Conservation (phyloP, 805 yeast genomes). For the Wickerhamomyces bisporus region DNA sequence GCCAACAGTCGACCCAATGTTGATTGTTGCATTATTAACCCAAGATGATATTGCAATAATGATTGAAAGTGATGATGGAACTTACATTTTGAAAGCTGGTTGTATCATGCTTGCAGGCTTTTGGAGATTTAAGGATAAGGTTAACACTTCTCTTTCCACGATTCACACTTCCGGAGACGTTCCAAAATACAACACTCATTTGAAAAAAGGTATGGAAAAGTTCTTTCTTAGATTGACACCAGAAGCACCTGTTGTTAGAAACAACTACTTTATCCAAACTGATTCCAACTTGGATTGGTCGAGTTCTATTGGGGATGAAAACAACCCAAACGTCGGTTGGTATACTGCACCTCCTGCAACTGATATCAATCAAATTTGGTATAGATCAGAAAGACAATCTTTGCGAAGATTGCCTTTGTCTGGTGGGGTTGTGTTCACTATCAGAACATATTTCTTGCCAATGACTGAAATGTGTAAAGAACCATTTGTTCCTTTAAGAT, state of each 20-base stretch:
- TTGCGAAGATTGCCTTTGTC: constrained; percentile 54
- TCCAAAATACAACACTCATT: constrained; percentile 55
- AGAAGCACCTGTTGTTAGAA: constrained; percentile 62
- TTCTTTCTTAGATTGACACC: constrained; percentile 52
- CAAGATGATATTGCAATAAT: constrained; percentile 68
- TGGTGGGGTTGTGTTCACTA: constrained; percentile 55
- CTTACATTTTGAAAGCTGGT: constrained; percentile 53
- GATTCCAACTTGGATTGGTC: constrained; percentile 65
- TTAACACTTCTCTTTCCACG: constrained; percentile 46
- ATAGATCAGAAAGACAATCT: constrained; percentile 62
- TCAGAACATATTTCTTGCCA: constrained; percentile 60
- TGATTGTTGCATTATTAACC: constrained; percentile 48
- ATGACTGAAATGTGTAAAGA: constrained; percentile 48
- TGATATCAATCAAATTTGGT: constrained; percentile 42
- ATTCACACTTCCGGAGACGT: constrained; percentile 68
- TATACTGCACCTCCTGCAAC: constrained; percentile 50
- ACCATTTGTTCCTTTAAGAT: constrained; percentile 56
- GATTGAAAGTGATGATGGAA: constrained; percentile 55
- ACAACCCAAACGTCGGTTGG: constrained; percentile 53
- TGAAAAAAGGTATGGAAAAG: constrained; percentile 60
- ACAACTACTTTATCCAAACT: constrained; percentile 61
- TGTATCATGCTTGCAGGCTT: constrained; percentile 63
- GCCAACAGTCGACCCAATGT: constrained; percentile 48
- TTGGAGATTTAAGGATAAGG: constrained; percentile 62
- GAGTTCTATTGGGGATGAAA: constrained; percentile 54